Evolutionary conservation across 176 grass and related monocot species (phyloP).

Genomic region (Stipa capillata): DNA sequence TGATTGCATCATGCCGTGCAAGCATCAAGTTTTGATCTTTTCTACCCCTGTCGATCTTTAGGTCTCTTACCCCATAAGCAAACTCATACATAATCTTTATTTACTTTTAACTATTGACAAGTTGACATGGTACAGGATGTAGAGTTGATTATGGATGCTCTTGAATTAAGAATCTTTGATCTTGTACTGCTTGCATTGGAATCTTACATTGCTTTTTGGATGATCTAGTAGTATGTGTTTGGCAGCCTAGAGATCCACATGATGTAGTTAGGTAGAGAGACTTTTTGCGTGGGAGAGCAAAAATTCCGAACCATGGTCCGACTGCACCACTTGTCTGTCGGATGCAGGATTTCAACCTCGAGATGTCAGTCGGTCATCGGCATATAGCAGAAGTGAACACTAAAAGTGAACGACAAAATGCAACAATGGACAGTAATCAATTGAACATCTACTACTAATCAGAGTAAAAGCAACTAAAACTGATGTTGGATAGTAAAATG

Average conservation of each 20-base stretch:
- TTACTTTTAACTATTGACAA: background rate
- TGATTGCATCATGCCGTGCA: constrained; percentile 14
- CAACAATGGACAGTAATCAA: too few relatives aligned
- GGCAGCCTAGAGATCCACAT: constrained; percentile 6
- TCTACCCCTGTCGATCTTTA: background rate
- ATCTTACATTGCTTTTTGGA: background rate
- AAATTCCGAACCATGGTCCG: too few relatives aligned
- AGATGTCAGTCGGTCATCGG: too few relatives aligned
- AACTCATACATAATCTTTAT: background rate
- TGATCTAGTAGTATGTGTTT: background rate
- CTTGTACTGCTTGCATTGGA: background rate
- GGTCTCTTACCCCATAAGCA: background rate
- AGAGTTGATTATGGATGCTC: background rate
- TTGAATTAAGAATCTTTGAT: background rate
- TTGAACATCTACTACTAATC: too few relatives aligned
- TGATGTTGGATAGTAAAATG: too few relatives aligned
- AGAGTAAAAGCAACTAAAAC: too few relatives aligned
- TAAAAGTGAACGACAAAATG: too few relatives aligned
- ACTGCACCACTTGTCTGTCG: too few relatives aligned
- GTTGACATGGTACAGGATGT: background rate
- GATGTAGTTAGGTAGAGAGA: background rate
- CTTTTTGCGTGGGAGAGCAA: too few relatives aligned
- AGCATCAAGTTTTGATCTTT: background rate
- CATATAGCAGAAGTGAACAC: too few relatives aligned
- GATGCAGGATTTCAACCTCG: too few relatives aligned